Conservation (phyloP, 1,284 basidiomycete species). For the Trichosporon ovoides region DNA sequence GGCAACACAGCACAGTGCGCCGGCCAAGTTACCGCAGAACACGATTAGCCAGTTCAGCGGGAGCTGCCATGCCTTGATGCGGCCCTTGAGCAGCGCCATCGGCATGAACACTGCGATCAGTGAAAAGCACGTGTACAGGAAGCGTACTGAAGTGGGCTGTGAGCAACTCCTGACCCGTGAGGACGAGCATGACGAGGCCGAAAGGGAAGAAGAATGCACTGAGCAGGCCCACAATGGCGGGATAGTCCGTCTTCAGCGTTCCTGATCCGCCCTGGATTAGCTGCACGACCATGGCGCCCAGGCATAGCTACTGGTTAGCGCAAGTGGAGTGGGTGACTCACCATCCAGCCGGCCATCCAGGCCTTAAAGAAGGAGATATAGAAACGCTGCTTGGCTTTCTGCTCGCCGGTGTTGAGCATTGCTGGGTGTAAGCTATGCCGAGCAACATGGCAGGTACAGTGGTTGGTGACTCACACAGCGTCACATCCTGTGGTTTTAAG, state of each 20-base stretch:
- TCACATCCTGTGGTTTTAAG: too few relatives aligned
- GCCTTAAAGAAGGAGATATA: slow-evolving; percentile 29
- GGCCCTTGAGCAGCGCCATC: slow-evolving; percentile 23
- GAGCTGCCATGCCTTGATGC: slow-evolving; percentile 24
- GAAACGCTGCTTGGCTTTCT: slow-evolving; percentile 24
- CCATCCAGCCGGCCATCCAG: slow-evolving; percentile 32
- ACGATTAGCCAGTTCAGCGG: slow-evolving; percentile 41
- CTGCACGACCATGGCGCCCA: slow-evolving; percentile 29
- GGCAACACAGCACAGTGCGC: slow-evolving; percentile 39
- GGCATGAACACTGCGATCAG: slow-evolving; percentile 25
- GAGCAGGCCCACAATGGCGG: slow-evolving; percentile 21
- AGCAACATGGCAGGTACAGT: background rate
- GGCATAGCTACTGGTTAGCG: slow-evolving; percentile 15
- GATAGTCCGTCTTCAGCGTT: slow-evolving; percentile 20
- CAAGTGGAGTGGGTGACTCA: background rate
- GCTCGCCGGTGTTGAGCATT: slow-evolving; percentile 21
- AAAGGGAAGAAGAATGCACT: slow-evolving; percentile 29
- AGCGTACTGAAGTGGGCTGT: slow-evolving; percentile 29
- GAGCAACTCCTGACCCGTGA: slow-evolving; percentile 27
- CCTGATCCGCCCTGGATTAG: slow-evolving; percentile 23
- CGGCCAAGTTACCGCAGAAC: slow-evolving; percentile 45
- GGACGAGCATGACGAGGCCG: slow-evolving; percentile 30
- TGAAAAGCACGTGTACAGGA: background rate
- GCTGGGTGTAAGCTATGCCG: slow-evolving; percentile 7
- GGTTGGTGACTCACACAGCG: background rate